Conservation (phyloP, 2,329 filamentous ascomycete genomes). For the Graphiopsis chlorocephala region DNA sequence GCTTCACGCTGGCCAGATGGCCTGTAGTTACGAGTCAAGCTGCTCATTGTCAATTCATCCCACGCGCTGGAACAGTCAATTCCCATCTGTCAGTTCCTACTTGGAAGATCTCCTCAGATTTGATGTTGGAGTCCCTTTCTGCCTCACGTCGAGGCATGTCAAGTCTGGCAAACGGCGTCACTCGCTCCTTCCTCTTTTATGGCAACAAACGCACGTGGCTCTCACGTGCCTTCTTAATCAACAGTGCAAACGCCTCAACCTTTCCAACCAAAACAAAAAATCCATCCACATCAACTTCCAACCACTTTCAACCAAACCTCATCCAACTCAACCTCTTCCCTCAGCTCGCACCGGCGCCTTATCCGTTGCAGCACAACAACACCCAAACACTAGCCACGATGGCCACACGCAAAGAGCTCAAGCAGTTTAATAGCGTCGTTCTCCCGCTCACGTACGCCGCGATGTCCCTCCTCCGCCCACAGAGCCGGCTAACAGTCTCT, state of each 20-base stretch:
- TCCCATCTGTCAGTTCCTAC: not conserved
- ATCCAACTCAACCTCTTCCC: not conserved
- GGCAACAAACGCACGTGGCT: not conserved
- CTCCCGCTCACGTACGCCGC: conserved; percentile 5
- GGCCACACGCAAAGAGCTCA: not conserved
- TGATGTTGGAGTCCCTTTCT: not conserved
- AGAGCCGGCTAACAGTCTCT: conserved; percentile 4
- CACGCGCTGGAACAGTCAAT: not conserved
- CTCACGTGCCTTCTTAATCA: not conserved
- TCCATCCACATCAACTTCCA: not conserved
- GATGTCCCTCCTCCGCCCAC: not conserved
- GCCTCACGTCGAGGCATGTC: not conserved
- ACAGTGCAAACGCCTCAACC: not conserved
- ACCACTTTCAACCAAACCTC: not conserved
- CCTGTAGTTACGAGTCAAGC: not conserved
- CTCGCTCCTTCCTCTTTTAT: conserved; percentile 2
- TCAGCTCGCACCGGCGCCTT: not conserved
- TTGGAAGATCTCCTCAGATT: not conserved
- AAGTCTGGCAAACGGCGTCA: not conserved
- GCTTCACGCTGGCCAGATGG: not conserved
- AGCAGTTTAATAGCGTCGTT: not conserved
- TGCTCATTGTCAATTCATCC: not conserved
- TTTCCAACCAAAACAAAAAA: not conserved
- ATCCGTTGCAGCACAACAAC: not conserved
- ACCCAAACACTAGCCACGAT: conserved; percentile 6